phyloP scores from a whole-genome alignment of 129 eudicot species.

The Cynara cardunculus region DNA sequence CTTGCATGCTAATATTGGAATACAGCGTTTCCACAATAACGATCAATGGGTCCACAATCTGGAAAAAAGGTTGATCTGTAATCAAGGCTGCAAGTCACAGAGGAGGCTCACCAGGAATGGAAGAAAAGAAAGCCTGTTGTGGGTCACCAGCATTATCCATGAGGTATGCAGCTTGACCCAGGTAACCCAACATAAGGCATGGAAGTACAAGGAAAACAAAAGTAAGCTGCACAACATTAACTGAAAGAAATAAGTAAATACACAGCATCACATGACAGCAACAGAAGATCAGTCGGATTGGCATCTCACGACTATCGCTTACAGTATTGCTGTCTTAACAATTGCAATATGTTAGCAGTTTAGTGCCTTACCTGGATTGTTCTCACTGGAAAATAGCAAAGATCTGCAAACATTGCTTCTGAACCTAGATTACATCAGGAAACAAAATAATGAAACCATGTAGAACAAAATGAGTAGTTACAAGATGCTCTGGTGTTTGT shows the following conservation, averaged over 20 bases:
- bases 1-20: conserved; percentile 3
- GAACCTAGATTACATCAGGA: conserved; percentile 58
- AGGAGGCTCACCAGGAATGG: conserved; percentile 73
- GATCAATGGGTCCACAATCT: neutral
- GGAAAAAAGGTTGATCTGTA: neutral
- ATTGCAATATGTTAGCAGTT: neutral
- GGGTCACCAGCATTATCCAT: conserved; percentile 67
- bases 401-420: conserved; percentile 99
- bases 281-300: neutral
- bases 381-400: conserved; percentile 93
- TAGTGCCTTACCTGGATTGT: conserved; percentile 70
- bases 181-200: conserved; percentile 91
- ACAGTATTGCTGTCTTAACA: neutral
- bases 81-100: neutral
- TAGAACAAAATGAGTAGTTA: neutral
- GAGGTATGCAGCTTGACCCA: conserved; percentile 98
- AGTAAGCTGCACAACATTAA: conserved; percentile 59
- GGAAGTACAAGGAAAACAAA: conserved; percentile 88
- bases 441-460: conserved; percentile 20
- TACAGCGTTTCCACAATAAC: conserved; percentile 1
- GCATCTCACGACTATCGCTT: neutral
- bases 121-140: conserved; percentile 79
- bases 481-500: neutral
- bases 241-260: conserved; percentile 2
- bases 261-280: neutral